phyloP scores from a whole-genome alignment of 2,329 filamentous ascomycete genomes.

The Sclerotinia minor region DNA sequence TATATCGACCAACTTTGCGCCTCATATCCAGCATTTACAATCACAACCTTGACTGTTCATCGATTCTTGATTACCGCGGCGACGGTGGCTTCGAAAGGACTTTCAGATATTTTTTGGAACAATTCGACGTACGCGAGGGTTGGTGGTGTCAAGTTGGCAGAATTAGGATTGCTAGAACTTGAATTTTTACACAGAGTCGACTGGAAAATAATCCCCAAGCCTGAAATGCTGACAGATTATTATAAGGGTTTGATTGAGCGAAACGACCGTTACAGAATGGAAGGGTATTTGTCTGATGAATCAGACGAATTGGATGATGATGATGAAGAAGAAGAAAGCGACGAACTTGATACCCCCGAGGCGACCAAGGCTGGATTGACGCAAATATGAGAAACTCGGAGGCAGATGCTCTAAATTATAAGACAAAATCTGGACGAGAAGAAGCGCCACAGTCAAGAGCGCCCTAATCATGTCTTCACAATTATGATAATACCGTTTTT shows the following conservation, averaged over 20 bases:
- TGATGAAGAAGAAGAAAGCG: slow-evolving; percentile 35
- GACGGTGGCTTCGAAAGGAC: slow-evolving; percentile 91
- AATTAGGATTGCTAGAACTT: slow-evolving; percentile 86
- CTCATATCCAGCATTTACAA: slow-evolving; percentile 90
- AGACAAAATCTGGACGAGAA: slow-evolving; percentile 19
- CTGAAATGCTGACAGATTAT: slow-evolving; percentile 90
- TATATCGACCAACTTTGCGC: slow-evolving; percentile 96
- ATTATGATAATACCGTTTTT: slow-evolving; percentile 17
- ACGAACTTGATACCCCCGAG: slow-evolving; percentile 41
- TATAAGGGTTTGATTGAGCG: slow-evolving; percentile 81
- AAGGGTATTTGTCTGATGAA: slow-evolving; percentile 33
- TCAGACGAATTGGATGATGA: slow-evolving; percentile 18
- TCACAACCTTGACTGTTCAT: slow-evolving; percentile 94
- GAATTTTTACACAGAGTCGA: slow-evolving; percentile 91
- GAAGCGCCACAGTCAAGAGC: not conserved
- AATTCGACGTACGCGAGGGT: slow-evolving; percentile 95
- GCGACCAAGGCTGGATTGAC: slow-evolving; percentile 30
- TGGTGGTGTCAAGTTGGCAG: slow-evolving; percentile 85
- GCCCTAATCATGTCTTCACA: not conserved
- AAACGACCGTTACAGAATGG: slow-evolving; percentile 56
- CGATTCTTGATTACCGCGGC: slow-evolving; percentile 95
- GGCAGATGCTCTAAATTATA: slow-evolving; percentile 36
- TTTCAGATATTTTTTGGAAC: slow-evolving; percentile 98
- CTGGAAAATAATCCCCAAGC: slow-evolving; percentile 95
- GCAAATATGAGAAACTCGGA: slow-evolving; percentile 39